Evolutionary conservation across 176 grass and related monocot genomes (phyloP).

Genomic region (Oropetium thomaeum): DNA sequence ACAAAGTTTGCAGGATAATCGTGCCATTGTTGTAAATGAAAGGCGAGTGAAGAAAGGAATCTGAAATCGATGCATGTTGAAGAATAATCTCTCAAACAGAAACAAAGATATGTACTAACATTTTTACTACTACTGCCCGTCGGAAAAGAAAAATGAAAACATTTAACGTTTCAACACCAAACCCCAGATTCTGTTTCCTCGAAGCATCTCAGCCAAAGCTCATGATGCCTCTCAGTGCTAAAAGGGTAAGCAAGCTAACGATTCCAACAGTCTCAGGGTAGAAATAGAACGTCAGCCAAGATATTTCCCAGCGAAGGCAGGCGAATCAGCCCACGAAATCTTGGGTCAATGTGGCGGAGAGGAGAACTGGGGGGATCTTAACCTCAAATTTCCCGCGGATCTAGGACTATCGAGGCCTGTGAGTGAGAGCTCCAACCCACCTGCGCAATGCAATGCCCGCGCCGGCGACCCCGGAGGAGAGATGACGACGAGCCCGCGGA

Average conservation of each 20-base stretch:
- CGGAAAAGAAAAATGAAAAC: not conserved
- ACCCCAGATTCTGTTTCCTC: not conserved
- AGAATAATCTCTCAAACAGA: not conserved
- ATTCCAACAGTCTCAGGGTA: not conserved
- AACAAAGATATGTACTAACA: not conserved
- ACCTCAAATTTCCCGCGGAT: conserved; percentile 1
- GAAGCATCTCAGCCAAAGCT: not conserved
- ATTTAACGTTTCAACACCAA: not conserved
- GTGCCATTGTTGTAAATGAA: not conserved
- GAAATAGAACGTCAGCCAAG: not conserved
- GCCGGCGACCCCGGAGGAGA: not conserved
- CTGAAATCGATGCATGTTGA: not conserved
- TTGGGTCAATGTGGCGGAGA: conserved; percentile 23
- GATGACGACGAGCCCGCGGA: not conserved
- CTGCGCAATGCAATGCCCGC: not conserved
- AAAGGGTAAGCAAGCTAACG: not conserved
- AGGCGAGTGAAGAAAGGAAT: conserved; percentile 6
- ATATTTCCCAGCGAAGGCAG: not conserved
- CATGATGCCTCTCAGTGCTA: not conserved
- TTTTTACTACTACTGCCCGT: not conserved
- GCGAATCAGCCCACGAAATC: not conserved
- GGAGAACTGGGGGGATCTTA: conserved; percentile 18
- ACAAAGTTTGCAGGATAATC: not conserved
- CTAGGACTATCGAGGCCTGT: not conserved
- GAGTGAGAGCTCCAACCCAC: not conserved